Percentiles rank a stretch among this genome's conserved stretches.
Evolutionary conservation across 202 grass and related monocot species (phyloP).

Genomic region (Panicum hallii): DNA sequence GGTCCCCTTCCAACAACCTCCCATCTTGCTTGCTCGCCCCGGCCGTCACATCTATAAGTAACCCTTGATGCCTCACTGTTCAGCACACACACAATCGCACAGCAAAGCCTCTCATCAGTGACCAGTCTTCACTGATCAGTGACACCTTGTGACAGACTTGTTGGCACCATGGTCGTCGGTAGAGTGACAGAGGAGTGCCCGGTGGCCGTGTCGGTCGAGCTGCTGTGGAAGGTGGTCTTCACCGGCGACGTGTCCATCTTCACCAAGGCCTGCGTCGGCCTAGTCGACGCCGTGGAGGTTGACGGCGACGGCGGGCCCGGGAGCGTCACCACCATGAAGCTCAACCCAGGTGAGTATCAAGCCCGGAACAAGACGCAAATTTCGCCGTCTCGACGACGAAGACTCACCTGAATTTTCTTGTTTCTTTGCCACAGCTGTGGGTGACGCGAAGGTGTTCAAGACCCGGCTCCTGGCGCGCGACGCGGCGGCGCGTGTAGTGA

Average conservation of each 20-base stretch:
- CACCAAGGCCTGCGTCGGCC: conserved; percentile 37
- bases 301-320: conserved; percentile 43
- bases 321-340: conserved; percentile 40
- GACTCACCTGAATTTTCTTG: too few relatives aligned
- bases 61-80: background rate
- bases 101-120: background rate
- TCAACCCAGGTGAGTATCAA: background rate
- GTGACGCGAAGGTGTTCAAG: background rate
- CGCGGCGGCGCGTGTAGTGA: background rate
- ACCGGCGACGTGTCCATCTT: background rate
- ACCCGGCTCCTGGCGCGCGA: conserved; percentile 7
- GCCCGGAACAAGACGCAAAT: too few relatives aligned
- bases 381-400: too few relatives aligned
- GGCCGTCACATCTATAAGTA: background rate
- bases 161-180: background rate
- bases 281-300: conserved; percentile 34
- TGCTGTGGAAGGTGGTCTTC: conserved; percentile 42
- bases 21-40: background rate
- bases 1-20: background rate
- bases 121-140: background rate
- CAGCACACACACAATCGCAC: background rate
- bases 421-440: background rate
- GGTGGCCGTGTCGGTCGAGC: conserved; percentile 25
- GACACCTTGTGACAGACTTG: background rate
- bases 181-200: conserved; percentile 17